Evolutionary conservation across 129 eudicot genomes (phyloP), one percentile per base, ranked within the genome.

Genomic region (Arctium lappa): DNA sequence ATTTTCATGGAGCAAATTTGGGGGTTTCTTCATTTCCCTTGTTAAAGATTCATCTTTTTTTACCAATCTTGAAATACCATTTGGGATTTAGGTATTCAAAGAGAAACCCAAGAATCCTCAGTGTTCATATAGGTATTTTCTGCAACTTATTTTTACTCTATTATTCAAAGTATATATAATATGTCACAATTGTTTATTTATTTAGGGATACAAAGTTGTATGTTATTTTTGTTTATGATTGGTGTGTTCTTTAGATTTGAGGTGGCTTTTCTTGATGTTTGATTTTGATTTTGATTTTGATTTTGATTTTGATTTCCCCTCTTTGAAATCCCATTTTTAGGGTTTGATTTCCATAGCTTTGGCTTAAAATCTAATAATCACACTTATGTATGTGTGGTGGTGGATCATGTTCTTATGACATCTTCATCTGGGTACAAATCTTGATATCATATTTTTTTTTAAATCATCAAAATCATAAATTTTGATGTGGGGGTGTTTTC

Each of bases 261-360:
- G 80, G 85, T 76, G 53, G 87, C 87, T 33, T 83, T 87, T 79
- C 39, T 83, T 85, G 90, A 85, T 88, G 86, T 85, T 85, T 85
- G 86, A 81, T 82, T 75, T 75, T 70, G 39, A 46, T 73, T 81
- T 1, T 62, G 60, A 68, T 76, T 83, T 76, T 42, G 36, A 27
- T 82, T 75, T 75, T 70, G 39, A 46, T 73, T 81, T 1, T 62
- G 60, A 68, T 76, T 83, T 82, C 46, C 22, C 86, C 74, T 71
- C 65, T 76, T 82, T 62, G 7, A 48, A 66, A 85, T 70, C 69
- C 38, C 76, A 30, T 73, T 40, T 83, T 56, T 83, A 82, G 84
- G 89, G 89, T 73, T 88, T 83, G 70, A 73, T 86, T 48, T 85
- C 32, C 68, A 69, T 9, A 74, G 34, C 75, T 53, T 79, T 80